Evolutionary conservation across 768 basidiomycete species (phyloP).

Genomic region (Lactarius hengduanensis): DNA sequence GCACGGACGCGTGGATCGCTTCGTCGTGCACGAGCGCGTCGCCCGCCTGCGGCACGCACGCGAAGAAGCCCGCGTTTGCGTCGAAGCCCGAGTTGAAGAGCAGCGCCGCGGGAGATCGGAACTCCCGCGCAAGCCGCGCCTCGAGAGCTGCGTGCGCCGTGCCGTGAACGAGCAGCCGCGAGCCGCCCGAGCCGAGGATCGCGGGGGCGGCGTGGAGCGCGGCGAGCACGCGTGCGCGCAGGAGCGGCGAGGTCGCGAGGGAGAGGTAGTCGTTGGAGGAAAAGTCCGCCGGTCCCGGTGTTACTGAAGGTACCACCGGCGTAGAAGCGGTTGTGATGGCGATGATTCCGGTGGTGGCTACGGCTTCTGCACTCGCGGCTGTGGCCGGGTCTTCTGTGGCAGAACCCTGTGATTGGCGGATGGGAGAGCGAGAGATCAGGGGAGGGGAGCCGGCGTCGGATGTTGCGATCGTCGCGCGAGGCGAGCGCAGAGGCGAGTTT

Average conservation of each 20-base stretch:
- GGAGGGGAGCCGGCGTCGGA: slow-evolving; percentile 68
- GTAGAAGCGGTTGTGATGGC: background rate
- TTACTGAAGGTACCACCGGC: background rate
- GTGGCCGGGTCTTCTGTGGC: too few relatives aligned
- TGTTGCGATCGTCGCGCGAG: slow-evolving; percentile 64
- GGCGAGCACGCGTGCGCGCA: slow-evolving; percentile 59
- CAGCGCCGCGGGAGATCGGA: slow-evolving; percentile 61
- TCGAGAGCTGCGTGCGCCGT: slow-evolving; percentile 72
- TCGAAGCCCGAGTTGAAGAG: slow-evolving; percentile 94
- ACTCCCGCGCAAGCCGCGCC: slow-evolving; percentile 60
- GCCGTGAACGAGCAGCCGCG: slow-evolving; percentile 78
- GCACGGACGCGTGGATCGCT: slow-evolving; percentile 86
- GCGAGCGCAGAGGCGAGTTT: slow-evolving; percentile 53
- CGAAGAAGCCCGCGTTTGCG: slow-evolving; percentile 87
- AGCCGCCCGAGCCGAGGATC: slow-evolving; percentile 85
- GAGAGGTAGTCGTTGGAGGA: slow-evolving; percentile 95
- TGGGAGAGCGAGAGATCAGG: slow-evolving; percentile 33
- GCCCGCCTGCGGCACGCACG: slow-evolving; percentile 69
- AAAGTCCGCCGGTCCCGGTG: slow-evolving; percentile 50
- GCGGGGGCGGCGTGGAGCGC: slow-evolving; percentile 50
- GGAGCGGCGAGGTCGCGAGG: slow-evolving; percentile 54
- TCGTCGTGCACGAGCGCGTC: slow-evolving; percentile 84
- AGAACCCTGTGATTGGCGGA: background rate
- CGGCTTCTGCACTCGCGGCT: background rate
- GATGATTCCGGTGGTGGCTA: background rate